These are phyloP conservation scores for Nigrospora oryzae DNA, from an alignment of 2,329 filamentous ascomycete species.

Conservation along the genomic window DNA sequence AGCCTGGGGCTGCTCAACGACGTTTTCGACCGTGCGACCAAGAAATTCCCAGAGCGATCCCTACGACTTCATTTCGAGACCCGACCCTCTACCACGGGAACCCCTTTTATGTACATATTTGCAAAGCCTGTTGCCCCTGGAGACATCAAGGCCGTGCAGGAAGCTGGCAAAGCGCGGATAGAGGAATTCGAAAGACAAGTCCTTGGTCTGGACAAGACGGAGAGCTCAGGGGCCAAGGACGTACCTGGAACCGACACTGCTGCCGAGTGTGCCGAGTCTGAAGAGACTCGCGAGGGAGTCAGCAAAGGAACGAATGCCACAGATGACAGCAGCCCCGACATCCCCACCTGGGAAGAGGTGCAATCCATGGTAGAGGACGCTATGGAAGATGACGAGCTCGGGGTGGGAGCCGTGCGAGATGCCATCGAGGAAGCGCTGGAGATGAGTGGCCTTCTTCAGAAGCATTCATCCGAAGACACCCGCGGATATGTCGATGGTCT, in stretches of 20 bases:
- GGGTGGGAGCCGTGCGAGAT: constrained; percentile 41
- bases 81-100: constrained; percentile 34
- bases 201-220: constrained; percentile 34
- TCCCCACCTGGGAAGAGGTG: constrained; percentile 44
- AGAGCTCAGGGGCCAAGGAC: constrained; percentile 15
- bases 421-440: constrained; percentile 46
- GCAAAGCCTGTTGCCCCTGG: constrained; percentile 72
- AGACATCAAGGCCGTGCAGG: constrained; percentile 68
- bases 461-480: constrained; percentile 34
- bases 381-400: constrained; percentile 48
- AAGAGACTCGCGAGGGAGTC: constrained; percentile 2
- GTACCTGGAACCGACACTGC: constrained; percentile 11
- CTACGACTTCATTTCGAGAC: constrained; percentile 80
- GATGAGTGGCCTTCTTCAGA: constrained; percentile 42
- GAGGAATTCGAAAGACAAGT: constrained; percentile 61
- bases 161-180: constrained; percentile 52
- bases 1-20: constrained; percentile 76
- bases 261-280: constrained; percentile 17
- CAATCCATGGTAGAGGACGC: constrained; percentile 46
- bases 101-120: constrained; percentile 79
- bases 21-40: constrained; percentile 65
- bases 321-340: constrained; percentile 16
- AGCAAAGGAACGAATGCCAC: background rate
- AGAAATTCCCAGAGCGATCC: constrained; percentile 66
- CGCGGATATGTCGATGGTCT: constrained; percentile 41